Base-by-base conservation (phyloP, 129 eudicot genomes). In the Escallonia rubra region DNA sequence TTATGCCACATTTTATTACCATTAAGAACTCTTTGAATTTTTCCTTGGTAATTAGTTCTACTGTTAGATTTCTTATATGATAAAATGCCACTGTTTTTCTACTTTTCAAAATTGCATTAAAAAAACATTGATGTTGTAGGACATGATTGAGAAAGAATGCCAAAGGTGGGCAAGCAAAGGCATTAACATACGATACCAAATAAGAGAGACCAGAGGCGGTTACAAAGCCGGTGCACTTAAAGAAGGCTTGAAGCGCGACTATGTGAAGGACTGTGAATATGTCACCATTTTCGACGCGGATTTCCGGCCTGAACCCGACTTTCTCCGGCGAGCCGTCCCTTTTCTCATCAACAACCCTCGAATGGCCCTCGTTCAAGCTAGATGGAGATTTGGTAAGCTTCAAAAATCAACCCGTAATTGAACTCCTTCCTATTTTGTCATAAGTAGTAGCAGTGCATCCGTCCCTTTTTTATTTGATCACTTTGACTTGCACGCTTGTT, bases 211-310 rank as follows among this genome's bases (percentile, higher is more conserved):
- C 14, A 79, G 99, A 53, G 99, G 91, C 16, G 99, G 99, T 51
- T 93, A 93, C 81, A 93, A 93, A 47, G 99, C 99, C 3, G 99
- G 99, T 46, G 99, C 99, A 4, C 99, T 93, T 72, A 93, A 93
- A 74, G 99, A 93, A 74, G 99, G 99, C 10, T 70, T 93, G 56
- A 89, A 84, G 67, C 91, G 72, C 47, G 93, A 84, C 59, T 93
- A 93, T 65, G 96, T 93, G 47, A 84, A 93, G 47, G 82, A 84
- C 3, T 93, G 99, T 62, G 99, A 93, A 48, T 93, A 80, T 40
- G 99, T 93, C 0, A 90, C 83, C 56, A 93, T 93, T 66, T 93
- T 93, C 65, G 99, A 93, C 63, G 99, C 99, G 12, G 99, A 93
- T 80, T 93, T 93, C 64, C 90, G 95, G 3, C 99, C 99, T 4